Conservation (phyloP, 208 protist genomes). For the Crithidia brevicula region DNA sequence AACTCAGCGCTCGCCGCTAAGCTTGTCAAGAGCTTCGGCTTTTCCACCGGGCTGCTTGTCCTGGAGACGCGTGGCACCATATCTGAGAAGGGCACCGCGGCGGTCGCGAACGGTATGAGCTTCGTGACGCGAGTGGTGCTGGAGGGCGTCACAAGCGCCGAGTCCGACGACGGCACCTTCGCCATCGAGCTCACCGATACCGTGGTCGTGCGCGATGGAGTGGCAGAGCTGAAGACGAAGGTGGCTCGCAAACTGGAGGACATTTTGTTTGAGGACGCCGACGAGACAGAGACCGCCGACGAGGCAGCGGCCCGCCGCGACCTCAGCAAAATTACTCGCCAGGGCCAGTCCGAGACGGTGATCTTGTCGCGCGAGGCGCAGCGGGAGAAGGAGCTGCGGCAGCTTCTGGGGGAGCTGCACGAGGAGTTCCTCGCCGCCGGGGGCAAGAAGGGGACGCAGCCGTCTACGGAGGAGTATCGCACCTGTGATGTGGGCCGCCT, state of each 20-base stretch:
- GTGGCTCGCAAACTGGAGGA: conserved; percentile 68
- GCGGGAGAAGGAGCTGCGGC: conserved; percentile 70
- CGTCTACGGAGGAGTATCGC: conserved; percentile 67
- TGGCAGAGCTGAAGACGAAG: conserved; percentile 77
- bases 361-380: conserved; percentile 75
- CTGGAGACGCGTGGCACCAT: conserved; percentile 84
- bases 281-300: conserved; percentile 27
- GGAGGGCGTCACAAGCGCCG: conserved; percentile 51
- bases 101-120: conserved; percentile 74
- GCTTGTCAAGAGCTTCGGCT: conserved; percentile 73
- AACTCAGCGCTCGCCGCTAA: conserved; percentile 53
- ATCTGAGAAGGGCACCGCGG: conserved; percentile 70
- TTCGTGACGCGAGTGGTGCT: conserved; percentile 86
- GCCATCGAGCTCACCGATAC: conserved; percentile 86
- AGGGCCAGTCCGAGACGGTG: conserved; percentile 69
- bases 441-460: conserved; percentile 66
- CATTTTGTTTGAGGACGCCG: conserved; percentile 66
- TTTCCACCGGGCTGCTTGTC: conserved; percentile 85
- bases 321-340: conserved; percentile 76
- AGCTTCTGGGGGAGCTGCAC: conserved; percentile 71
- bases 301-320: conserved; percentile 36
- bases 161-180: conserved; percentile 31
- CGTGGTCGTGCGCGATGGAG: conserved; percentile 64
- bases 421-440: conserved; percentile 72
- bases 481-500: conserved; percentile 71